Evolutionary conservation across 345 rosid species (phyloP), one percentile per base, ranked within the genome.

Genomic region (Pistacia vera): DNA sequence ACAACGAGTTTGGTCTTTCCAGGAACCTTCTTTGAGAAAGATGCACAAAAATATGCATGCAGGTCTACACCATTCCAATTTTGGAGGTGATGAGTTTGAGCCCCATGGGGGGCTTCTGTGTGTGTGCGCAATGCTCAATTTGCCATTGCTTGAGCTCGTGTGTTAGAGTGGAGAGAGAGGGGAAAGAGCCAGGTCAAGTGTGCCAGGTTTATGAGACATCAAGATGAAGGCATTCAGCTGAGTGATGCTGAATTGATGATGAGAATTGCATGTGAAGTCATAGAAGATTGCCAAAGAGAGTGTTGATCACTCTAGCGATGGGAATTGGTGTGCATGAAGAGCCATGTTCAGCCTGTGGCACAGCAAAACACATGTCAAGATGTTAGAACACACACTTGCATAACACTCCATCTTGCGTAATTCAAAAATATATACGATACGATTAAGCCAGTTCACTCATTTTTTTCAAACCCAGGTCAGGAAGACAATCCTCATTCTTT

Each of bases 131-230:
- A 79, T 33, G 44, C 90, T 87, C 84, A 79, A 68, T 77, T 85
- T 68, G 3, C 71, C 41, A 49, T 68, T 20, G 80, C 68, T 80
- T 80, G 86, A 87, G 87, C 88, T 68, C 51, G 51, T 77, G 80
- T 83, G 85, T 84, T 81, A 83, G 85, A 81, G 25, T 33, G 11
- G 71, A 75, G 71, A 59, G 77, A 52, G 70, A 36, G 79, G 73
- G 76, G 66, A 79, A 73, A 74, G 77, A 87, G 93, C 90, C 86
- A 93, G 94, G 90, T 86, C 90, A 63, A 80, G n/a, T n/a, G n/a
- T n/a, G n/a, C n/a, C n/a, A 87, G 92, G 97, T 79, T 68, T 78
- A n/a, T 78, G 83, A 76, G 81, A 82, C 88, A 82, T 86, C 82
- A 68, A 41, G 80, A 77, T 11, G 61, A 20, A 48, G 44, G 74